Percentiles rank a stretch among this genome's conserved stretches.
phyloP scores from a whole-genome alignment of 495 filamentous ascomycete species.

The Hypoxylon perforatum region DNA sequence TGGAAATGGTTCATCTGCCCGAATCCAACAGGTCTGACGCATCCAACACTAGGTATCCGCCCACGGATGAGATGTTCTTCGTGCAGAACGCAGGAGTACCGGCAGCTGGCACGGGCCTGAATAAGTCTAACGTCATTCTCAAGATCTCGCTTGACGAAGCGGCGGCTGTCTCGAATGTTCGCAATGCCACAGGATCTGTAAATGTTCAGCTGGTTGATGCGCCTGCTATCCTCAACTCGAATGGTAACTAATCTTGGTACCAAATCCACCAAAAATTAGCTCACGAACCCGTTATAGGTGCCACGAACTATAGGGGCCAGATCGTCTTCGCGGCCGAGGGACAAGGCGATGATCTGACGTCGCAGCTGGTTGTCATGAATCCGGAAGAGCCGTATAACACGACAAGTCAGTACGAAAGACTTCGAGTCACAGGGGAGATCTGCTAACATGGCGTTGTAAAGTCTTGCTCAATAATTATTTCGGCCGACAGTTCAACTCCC shows the following conservation, averaged over 20 bases:
- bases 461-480: conserved; percentile 64
- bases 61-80: conserved; percentile 64
- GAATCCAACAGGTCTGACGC: not conserved
- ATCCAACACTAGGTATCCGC: conserved; percentile 45
- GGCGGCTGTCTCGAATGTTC: conserved; percentile 49
- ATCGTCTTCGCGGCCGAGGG: conserved; percentile 60
- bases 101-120: conserved; percentile 59
- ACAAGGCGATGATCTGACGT: conserved; percentile 54
- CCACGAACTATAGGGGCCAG: conserved; percentile 58
- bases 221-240: conserved; percentile 59
- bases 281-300: conserved; percentile 48
- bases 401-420: conserved; percentile 46
- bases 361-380: conserved; percentile 59
- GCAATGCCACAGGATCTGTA: conserved; percentile 56
- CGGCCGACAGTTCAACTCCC: conserved; percentile 69
- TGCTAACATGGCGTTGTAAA: conserved; percentile 2
- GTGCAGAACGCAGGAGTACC: conserved; percentile 61
- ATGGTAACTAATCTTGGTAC: conserved; percentile 48
- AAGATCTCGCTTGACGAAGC: conserved; percentile 60
- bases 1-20: not conserved
- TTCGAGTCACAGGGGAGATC: not conserved
- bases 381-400: conserved; percentile 62
- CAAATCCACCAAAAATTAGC: not conserved
- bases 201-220: conserved; percentile 51
- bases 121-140: conserved; percentile 61